Evolutionary conservation across 2,329 filamentous ascomycete genomes (phyloP), one percentile per base, ranked within the genome.

Genomic region (Ceratocystis albifundus): DNA sequence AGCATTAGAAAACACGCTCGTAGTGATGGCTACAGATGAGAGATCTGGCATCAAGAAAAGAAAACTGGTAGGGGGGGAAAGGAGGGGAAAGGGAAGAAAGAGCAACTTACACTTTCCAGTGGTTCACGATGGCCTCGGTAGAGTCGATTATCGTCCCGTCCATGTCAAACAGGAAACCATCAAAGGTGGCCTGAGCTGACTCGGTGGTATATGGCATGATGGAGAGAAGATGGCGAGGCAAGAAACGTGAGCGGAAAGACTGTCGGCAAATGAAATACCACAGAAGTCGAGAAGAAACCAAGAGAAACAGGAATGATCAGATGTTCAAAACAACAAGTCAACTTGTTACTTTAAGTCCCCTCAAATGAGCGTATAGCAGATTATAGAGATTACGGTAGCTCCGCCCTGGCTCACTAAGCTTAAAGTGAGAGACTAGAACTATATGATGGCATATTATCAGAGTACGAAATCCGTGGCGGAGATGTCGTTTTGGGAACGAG

Each of bases 121-220:
- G 86, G 76, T 90, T 90, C 64, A 85, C 80, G 50, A 94, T 86
- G 7, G 89, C 89, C 22, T 81, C 78, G 1, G 89, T 93, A 17
- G 87, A 90, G 74, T 93, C 89, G 72, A 93, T 90, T 70, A 93
- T 88, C 20, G 89, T 92, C 48, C 88, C 89, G 73, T 91, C 88
- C 86, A 90, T 89, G 73, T 90, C 88, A 71, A 89, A 87, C 4
- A 89, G 78, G 69, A 84, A 80, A 17, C 81, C 82, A 61, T 80
- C 76, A 71, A 85, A 84, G 59, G 78, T 74, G 59, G 78, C 76
- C 64, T 75, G 74, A 68, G 79, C 75, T 7, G 80, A 75, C 22
- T 79, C 77, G 36, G 78, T 75, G 53, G 73, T 75, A 69, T 76
- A 81, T 17, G 66, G 41, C 69, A 69, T 69, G 20, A 20, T 66